Conservation (phyloP, 345 rosid species). For the Cochlearia excelsa region DNA sequence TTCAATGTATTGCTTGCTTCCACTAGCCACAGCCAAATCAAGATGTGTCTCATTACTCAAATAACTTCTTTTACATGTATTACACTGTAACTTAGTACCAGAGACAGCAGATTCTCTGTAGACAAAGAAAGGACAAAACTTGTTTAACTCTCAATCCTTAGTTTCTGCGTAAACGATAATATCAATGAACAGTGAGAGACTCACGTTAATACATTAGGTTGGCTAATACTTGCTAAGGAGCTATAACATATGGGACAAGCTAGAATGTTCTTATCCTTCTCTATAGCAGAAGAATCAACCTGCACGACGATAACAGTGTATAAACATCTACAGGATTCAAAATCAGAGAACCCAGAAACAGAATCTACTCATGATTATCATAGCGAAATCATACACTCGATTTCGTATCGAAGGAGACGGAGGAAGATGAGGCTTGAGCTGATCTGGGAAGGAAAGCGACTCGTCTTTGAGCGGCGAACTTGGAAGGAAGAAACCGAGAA, state of each 20-base stretch:
- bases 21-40: constrained; percentile 61
- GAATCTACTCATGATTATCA: background rate
- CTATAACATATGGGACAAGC: constrained; percentile 85
- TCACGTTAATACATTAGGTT: constrained; percentile 45
- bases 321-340: background rate
- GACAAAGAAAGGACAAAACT: constrained; percentile 17
- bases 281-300: constrained; percentile 44
- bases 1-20: constrained; percentile 48
- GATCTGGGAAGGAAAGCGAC: constrained; percentile 23
- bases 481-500: constrained; percentile 24
- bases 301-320: background rate
- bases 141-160: background rate
- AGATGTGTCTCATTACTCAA: constrained; percentile 59
- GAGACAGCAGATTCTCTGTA: constrained; percentile 45
- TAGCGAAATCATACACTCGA: constrained; percentile 34
- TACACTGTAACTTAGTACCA: constrained; percentile 52
- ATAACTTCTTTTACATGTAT: constrained; percentile 62
- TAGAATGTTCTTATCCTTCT: constrained; percentile 39
- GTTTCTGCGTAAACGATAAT: background rate
- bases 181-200: constrained; percentile 29
- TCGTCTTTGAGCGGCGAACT: constrained; percentile 5
- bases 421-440: constrained; percentile 43
- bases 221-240: constrained; percentile 41
- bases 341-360: background rate
- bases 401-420: constrained; percentile 47